Conservation (phyloP, 2,329 filamentous ascomycete genomes). For the Westerdykella aurantiaca region DNA sequence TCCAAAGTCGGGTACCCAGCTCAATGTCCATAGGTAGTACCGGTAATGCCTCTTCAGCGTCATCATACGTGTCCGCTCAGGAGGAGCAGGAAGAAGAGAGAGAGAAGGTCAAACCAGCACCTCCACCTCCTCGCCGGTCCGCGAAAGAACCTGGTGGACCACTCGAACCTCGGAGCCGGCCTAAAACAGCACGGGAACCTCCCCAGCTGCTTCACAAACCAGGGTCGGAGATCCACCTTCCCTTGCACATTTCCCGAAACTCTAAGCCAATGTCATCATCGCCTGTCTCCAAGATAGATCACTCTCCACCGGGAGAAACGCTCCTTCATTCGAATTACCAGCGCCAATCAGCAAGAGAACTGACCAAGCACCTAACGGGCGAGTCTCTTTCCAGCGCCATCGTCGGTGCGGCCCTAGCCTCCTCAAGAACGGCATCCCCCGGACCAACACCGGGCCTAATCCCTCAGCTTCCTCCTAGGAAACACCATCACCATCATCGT, state of each 20-base stretch:
- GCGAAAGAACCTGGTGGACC: constrained; percentile 5
- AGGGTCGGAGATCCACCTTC: constrained; percentile 24
- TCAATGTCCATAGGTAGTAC: constrained; percentile 21
- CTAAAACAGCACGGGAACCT: constrained; percentile 16
- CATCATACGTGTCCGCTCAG: constrained; percentile 32
- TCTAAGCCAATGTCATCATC: constrained; percentile 14
- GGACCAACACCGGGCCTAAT: constrained; percentile 28
- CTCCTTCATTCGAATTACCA: constrained; percentile 38
- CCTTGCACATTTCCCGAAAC: constrained; percentile 15
- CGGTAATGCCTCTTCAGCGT: constrained; percentile 24
- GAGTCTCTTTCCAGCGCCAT: constrained; percentile 68
- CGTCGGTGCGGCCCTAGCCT: constrained; percentile 67
- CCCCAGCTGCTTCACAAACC: constrained; percentile 23
- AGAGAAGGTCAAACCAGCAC: constrained; percentile 23
- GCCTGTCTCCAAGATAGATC: constrained; percentile 17
- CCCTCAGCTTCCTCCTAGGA: constrained; percentile 39
- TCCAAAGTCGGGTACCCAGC: constrained; percentile 17
- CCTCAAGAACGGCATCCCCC: constrained; percentile 49
- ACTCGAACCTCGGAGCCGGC: background rate
- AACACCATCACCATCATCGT: constrained; percentile 24
- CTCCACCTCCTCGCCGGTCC: constrained; percentile 35
- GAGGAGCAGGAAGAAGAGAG: constrained; percentile 27
- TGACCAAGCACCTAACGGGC: constrained; percentile 50
- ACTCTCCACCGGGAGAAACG: constrained; percentile 18
- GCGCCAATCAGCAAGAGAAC: constrained; percentile 31